phyloP scores from a whole-genome alignment of 2,329 filamentous ascomycete species.

The Phyllosticta capitalensis region DNA sequence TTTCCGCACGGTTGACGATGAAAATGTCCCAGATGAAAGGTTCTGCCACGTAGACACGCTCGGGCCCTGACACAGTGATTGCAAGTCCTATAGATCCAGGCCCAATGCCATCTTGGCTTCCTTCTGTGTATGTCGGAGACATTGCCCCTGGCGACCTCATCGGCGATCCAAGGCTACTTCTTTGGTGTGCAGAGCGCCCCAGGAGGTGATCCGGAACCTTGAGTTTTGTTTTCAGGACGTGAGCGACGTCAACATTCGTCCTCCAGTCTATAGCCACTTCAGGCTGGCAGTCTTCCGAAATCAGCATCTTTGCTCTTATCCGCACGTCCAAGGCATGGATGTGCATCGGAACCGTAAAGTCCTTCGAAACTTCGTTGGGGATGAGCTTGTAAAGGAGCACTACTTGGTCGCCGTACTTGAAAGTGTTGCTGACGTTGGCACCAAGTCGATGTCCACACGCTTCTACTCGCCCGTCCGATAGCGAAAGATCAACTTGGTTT shows the following conservation, averaged over 20 bases:
- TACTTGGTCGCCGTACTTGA: slow-evolving; percentile 64
- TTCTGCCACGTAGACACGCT: slow-evolving; percentile 51
- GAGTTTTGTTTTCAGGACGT: slow-evolving; percentile 31
- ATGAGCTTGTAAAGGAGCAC: slow-evolving; percentile 63
- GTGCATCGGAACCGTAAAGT: slow-evolving; percentile 6
- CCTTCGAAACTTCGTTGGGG: slow-evolving; percentile 25
- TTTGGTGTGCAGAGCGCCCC: slow-evolving; percentile 7
- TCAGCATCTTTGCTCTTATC: slow-evolving; percentile 51
- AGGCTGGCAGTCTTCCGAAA: slow-evolving; percentile 50
- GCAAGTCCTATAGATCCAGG: slow-evolving; percentile 57
- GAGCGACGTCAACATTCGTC: slow-evolving; percentile 58
- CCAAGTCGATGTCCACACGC: slow-evolving; percentile 39
- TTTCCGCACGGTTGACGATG: slow-evolving; percentile 60
- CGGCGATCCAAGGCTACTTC: slow-evolving; percentile 6
- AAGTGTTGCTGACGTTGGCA: slow-evolving; percentile 45
- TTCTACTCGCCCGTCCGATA: slow-evolving; percentile 51
- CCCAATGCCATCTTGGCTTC: slow-evolving; percentile 13
- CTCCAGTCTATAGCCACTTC: slow-evolving; percentile 58
- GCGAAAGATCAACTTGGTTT: slow-evolving; percentile 47
- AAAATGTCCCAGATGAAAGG: slow-evolving; percentile 65
- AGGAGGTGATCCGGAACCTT: slow-evolving; percentile 36
- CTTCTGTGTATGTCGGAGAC: slow-evolving; percentile 19
- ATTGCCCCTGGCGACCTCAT: slow-evolving; percentile 21
- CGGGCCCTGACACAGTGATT: slow-evolving; percentile 61
- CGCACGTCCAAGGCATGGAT: slow-evolving; percentile 44